A percentile compares a stretch with the other conserved stretches of the same genome.
These are phyloP conservation scores for Fusarium tupiense DNA, from an alignment of 2,329 filamentous ascomycete species.

Conservation along the genomic window DNA sequence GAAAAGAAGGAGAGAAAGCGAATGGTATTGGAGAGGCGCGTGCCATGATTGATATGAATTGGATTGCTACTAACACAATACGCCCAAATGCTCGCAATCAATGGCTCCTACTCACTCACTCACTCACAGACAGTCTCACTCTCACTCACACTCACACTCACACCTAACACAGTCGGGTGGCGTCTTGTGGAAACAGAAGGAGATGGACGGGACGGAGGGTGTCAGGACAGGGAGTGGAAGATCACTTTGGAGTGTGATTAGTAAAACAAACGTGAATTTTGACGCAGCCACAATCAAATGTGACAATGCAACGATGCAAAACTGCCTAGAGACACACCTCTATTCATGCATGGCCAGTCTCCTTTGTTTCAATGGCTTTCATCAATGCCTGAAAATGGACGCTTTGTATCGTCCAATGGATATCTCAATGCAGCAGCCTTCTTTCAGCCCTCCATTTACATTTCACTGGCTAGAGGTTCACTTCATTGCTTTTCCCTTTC, in stretches of 20 bases:
- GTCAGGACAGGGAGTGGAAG: conserved; percentile 2
- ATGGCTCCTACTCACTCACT: not conserved
- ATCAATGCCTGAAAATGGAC: conserved; percentile 16
- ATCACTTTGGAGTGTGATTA: conserved; percentile 1
- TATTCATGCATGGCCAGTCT: not conserved
- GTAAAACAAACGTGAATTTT: conserved; percentile 25
- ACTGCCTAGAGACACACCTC: conserved; percentile 5
- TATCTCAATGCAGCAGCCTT: conserved; percentile 5
- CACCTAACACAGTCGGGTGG: conserved; percentile 15
- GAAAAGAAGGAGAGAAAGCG: not conserved
- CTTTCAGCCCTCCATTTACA: conserved; percentile 11
- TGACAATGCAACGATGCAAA: conserved; percentile 23
- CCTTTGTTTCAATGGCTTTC: conserved; percentile 7
- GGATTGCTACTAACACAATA: conserved; percentile 6
- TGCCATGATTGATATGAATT: conserved; percentile 33
- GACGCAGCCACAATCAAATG: conserved; percentile 21
- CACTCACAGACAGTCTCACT: not conserved
- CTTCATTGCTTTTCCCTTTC: not conserved
- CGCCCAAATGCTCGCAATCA: conserved; percentile 7
- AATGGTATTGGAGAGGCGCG: conserved; percentile 13
- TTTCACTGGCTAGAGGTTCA: conserved; percentile 30
- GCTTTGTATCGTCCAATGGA: conserved; percentile 13
- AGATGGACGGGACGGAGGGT: conserved; percentile 24
- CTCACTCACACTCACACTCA: conserved; percentile 2
- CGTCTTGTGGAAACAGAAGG: conserved; percentile 21